Base-by-base conservation (phyloP, 2,329 filamentous ascomycete species). In the Graphiopsis chlorocephala region DNA sequence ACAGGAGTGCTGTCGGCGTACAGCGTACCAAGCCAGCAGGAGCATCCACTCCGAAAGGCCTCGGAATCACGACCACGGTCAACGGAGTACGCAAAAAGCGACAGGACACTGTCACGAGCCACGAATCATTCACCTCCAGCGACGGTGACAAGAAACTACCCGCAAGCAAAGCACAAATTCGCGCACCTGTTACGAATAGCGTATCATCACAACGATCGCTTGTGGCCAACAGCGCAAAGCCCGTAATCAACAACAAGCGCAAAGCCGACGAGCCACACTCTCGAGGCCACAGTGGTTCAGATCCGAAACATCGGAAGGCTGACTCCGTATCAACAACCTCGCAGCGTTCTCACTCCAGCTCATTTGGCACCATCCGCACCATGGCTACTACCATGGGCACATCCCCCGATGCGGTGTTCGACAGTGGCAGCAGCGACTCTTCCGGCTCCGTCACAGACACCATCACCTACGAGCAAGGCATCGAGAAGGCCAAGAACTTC, bases 401-500 rank as follows among this genome's bases (percentile, higher is more conserved):
- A 12, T 66, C 66, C 20, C 66, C 47, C 33, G 64, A 53, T n/a
- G 58, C 35, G 31, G 56, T 61, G 20, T 62, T 62, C 25, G 58
- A 60, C 20, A 61, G 59, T 64, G 62, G 61, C 25, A 72, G 70
- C 66, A 70, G 67, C 64, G 69, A 72, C 61, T 72, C 69, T 64
- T 66, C 66, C n/a, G 57, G 59, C 2, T 71, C 68, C 17, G 63
- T 71, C 47, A 67, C 67, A 29, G 67, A 70, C 25, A 67, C 66
- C 42, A 70, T 74, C 66, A 72, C 69, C 23, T 81, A 78, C 74
- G 76, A 75, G 26, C 79, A 81, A 68, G 80, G 78, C 35, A 74
- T 83, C 25, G 76, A 78, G 64, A 70, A 82, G 28, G 81, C 81
- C 2, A 78, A 79, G 68, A 79, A 78, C 57, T 89, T 88, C 74